Percentiles rank a stretch among this genome's conserved stretches.
These are phyloP conservation scores for Vigna angularis DNA, from an alignment of 306 rosid species.

Conservation along the genomic window DNA sequence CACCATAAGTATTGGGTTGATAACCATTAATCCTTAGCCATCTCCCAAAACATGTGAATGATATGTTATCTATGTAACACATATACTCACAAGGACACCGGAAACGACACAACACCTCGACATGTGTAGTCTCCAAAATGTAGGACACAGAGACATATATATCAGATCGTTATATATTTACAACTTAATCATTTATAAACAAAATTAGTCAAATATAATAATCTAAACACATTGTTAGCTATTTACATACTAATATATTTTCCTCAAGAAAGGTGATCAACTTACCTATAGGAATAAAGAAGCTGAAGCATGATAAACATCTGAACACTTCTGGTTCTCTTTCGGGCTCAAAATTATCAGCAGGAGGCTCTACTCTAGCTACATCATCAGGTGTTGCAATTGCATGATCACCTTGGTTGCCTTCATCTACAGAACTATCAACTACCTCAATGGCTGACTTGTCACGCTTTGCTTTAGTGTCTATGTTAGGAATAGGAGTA, in stretches of 20 bases:
- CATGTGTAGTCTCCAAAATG: too few relatives aligned
- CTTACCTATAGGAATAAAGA: slow-evolving; percentile 46
- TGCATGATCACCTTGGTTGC: slow-evolving; percentile 27
- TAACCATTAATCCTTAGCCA: not conserved
- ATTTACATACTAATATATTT: not conserved
- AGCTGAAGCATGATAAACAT: slow-evolving; percentile 54
- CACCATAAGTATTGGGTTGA: not conserved
- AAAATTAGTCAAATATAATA: too few relatives aligned
- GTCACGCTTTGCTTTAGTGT: slow-evolving; percentile 39
- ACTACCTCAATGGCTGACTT: slow-evolving; percentile 25
- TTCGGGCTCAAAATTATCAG: slow-evolving; percentile 35
- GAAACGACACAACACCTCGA: too few relatives aligned
- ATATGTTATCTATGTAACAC: too few relatives aligned
- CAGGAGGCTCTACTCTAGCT: slow-evolving; percentile 26
- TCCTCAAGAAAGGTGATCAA: slow-evolving; percentile 2
- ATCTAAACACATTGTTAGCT: too few relatives aligned
- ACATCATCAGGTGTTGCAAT: slow-evolving; percentile 20
- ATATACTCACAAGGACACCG: too few relatives aligned
- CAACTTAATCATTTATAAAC: too few relatives aligned
- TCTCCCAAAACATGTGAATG: not conserved
- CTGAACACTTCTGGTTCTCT: slow-evolving; percentile 51
- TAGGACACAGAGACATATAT: too few relatives aligned
- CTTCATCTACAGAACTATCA: slow-evolving; percentile 7
- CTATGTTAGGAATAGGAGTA: slow-evolving; percentile 19
- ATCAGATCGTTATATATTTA: too few relatives aligned